Percentiles rank a stretch among this genome's conserved stretches.
Evolutionary conservation across 2,329 filamentous ascomycete species (phyloP).

Genomic region (Pseudogymnoascus sp.): DNA sequence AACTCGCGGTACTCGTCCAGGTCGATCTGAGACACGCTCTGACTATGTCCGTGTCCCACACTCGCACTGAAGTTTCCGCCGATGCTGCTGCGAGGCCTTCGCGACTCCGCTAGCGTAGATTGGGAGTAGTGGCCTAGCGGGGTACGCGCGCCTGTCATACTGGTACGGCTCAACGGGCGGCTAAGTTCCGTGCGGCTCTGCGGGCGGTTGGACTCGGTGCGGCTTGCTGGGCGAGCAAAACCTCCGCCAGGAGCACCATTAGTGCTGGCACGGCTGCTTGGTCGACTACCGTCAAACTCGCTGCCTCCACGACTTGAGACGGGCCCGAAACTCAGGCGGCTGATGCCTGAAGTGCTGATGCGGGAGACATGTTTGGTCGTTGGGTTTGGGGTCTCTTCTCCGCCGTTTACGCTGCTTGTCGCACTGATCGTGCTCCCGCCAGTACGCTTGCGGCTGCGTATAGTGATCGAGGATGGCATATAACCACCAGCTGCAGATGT

Average conservation of each 20-base stretch:
- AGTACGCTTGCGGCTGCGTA: conserved; percentile 63
- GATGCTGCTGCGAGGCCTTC: conserved; percentile 27
- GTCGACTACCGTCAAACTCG: conserved; percentile 15
- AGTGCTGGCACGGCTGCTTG: conserved; percentile 25
- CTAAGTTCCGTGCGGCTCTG: conserved; percentile 24
- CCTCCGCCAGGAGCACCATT: conserved; percentile 11
- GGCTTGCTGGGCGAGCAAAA: conserved; percentile 19
- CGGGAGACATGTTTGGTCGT: conserved; percentile 45
- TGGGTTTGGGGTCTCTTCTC: conserved; percentile 30
- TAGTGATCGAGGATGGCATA: conserved; percentile 52
- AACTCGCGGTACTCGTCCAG: conserved; percentile 24
- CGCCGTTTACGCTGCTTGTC: conserved; percentile 20
- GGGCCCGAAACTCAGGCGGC: conserved; percentile 56
- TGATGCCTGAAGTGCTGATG: conserved; percentile 55
- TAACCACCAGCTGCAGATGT: conserved; percentile 32
- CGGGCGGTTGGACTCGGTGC: conserved; percentile 14
- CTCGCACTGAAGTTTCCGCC: conserved; percentile 24
- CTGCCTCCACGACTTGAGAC: conserved; percentile 43
- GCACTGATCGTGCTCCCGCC: conserved; percentile 38
- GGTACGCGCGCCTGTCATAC: conserved; percentile 27
- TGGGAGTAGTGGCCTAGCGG: conserved; percentile 30
- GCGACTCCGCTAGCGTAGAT: conserved; percentile 24
- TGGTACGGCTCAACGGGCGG: conserved; percentile 27
- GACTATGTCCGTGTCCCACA: conserved; percentile 28
- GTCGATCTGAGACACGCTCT: conserved; percentile 28